phyloP scores from a whole-genome alignment of 2,329 filamentous ascomycete genomes.

The Trichoderma sp. region DNA sequence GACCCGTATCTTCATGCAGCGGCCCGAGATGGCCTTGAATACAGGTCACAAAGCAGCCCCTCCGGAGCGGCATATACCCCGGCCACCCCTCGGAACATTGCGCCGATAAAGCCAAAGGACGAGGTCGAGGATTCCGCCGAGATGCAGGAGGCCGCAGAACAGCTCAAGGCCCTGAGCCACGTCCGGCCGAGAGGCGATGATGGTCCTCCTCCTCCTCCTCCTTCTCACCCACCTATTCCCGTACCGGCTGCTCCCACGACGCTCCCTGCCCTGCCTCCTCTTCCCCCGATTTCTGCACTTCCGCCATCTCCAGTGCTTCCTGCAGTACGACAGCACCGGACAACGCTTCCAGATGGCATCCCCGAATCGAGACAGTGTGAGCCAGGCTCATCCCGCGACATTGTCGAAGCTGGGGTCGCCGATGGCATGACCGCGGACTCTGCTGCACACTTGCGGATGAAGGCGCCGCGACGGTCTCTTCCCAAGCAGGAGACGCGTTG shows the following conservation, averaged over 20 bases:
- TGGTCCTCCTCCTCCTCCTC: constrained; percentile 18
- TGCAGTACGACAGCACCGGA: constrained; percentile 40
- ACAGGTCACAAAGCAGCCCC: constrained; percentile 38
- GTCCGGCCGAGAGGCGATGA: constrained; percentile 61
- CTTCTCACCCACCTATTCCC: not conserved
- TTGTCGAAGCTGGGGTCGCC: constrained; percentile 40
- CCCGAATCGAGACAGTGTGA: constrained; percentile 40
- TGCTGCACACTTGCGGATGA: constrained; percentile 42
- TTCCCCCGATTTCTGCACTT: not conserved
- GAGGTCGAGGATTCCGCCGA: constrained; percentile 65
- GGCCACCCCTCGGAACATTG: constrained; percentile 28
- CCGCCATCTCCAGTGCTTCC: constrained; percentile 20
- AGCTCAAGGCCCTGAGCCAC: constrained; percentile 67
- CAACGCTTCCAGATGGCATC: constrained; percentile 46
- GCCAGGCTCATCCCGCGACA: constrained; percentile 40
- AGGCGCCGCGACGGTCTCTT: constrained; percentile 52
- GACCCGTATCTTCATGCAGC: constrained; percentile 37
- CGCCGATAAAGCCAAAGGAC: constrained; percentile 41
- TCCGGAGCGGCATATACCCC: constrained; percentile 34
- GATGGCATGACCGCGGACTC: constrained; percentile 34
- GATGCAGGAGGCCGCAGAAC: constrained; percentile 70
- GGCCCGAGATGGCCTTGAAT: constrained; percentile 36
- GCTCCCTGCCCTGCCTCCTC: constrained; percentile 32
- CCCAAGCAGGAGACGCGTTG: constrained; percentile 66
- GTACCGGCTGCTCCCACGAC: constrained; percentile 18